Evolutionary conservation across 192 early-diverging fungal species (phyloP).

Genomic region (Rhizophlyctis rosea): DNA sequence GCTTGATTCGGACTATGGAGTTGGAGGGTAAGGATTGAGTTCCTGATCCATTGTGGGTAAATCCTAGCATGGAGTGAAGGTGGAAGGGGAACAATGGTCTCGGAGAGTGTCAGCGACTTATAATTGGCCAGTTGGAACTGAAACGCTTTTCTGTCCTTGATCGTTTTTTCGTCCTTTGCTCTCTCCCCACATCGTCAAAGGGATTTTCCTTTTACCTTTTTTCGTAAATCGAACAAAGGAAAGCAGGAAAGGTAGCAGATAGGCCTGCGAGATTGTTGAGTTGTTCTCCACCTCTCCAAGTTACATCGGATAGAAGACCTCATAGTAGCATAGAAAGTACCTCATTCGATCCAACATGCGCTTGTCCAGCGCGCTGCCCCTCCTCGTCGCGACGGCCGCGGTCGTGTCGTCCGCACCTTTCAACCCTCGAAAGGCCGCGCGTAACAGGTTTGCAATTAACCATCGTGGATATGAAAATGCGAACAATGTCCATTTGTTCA

Average conservation of each 20-base stretch:
- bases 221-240: neutral
- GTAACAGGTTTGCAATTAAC: too few species aligned
- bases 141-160: too few species aligned
- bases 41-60: too few species aligned
- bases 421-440: neutral
- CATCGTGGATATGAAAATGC: too few species aligned
- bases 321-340: too few species aligned
- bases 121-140: too few species aligned
- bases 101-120: too few species aligned
- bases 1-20: too few species aligned
- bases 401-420: neutral
- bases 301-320: too few species aligned
- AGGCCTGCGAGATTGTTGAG: neutral
- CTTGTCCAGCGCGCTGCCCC: neutral
- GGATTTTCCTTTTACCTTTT: neutral
- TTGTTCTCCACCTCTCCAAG: neutral
- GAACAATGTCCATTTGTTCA: neutral
- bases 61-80: too few species aligned
- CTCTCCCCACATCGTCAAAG: neutral
- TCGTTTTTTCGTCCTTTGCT: neutral
- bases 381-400: neutral
- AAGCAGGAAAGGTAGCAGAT: neutral
- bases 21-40: too few species aligned
- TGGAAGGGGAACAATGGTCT: too few species aligned
- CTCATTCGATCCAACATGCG: neutral